Evolutionary conservation across 192 early-diverging fungal species (phyloP), one percentile per base, ranked within the genome.

Genomic region (Coemansia sp.): DNA sequence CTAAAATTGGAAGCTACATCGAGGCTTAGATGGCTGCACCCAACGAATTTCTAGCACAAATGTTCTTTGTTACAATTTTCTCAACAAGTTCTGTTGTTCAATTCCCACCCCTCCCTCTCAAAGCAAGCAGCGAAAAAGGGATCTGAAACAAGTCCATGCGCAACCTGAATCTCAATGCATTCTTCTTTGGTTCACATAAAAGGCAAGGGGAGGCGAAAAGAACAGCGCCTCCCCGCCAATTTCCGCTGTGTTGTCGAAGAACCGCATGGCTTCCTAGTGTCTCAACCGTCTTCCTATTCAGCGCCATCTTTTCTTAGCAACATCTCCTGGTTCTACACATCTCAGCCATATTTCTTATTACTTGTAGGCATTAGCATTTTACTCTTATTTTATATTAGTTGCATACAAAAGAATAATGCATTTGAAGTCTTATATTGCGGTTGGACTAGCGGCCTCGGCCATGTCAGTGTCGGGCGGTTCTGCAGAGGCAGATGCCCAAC

Each of bases 401-500:
- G 7, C 50, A 10, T 25, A 52, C 7, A 21, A 25, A 52, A 52
- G 4, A 52, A 68, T 50, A 26, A 74, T 74, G 72, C 72, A 59
- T 42, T 37, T 76, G 19, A 76, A 64, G 51, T 64, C 74, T 20
- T 67, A 42, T 21, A 31, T 76, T 59, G 42, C 52, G 6, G 42
- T 62, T 2, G 68, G 64, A 7, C 60, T 67, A 15, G 68, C 60
- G 2, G 74, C 74, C 8, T 63, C 68, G 2, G 64, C 65, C n/a
- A 42, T 44, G n/a, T 55, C 38, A 8, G 75, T 60, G 1, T 34
- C 65, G 4, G 60, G 44, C 14, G 40, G 64, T 23, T 34, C 54
- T 51, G 66, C 23, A 2, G 42, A 58, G 9, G 54, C 44, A 38
- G 17, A 56, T 53, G 6, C 31, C 50, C 50, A 9, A 2, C 14